phyloP scores from a whole-genome alignment of 176 grass and related monocot species.

The Paspalum notatum region DNA sequence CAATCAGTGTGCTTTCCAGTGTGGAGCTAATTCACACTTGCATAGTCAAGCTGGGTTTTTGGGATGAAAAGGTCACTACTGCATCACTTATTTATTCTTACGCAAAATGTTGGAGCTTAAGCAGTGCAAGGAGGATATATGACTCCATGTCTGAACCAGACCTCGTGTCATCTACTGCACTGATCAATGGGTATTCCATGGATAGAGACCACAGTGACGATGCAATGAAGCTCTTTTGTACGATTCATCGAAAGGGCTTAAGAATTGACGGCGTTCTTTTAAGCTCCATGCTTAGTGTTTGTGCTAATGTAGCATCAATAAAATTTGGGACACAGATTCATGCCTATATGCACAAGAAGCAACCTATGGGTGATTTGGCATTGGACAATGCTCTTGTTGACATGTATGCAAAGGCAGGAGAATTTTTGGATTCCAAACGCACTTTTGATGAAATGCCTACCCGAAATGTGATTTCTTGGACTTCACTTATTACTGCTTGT shows the following conservation, averaged over 20 bases:
- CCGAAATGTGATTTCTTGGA: constrained; percentile 91
- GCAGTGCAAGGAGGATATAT: constrained; percentile 55
- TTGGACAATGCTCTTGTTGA: constrained; percentile 81
- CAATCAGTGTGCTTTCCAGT: constrained; percentile 34
- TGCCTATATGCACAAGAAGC: constrained; percentile 59
- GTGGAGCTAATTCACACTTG: constrained; percentile 61
- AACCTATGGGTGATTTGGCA: constrained; percentile 52
- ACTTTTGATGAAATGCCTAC: constrained; percentile 81
- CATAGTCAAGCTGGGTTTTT: constrained; percentile 69
- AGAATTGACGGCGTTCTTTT: constrained; percentile 66
- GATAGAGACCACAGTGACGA: constrained; percentile 55
- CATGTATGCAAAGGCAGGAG: constrained; percentile 87
- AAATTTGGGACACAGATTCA: constrained; percentile 77
- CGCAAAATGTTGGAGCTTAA: constrained; percentile 68
- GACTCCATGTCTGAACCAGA: constrained; percentile 58
- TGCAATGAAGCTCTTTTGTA: constrained; percentile 65
- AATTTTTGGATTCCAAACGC: constrained; percentile 54
- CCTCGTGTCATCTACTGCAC: constrained; percentile 66
- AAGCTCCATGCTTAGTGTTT: constrained; percentile 65
- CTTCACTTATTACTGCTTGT: constrained; percentile 77
- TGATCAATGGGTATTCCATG: constrained; percentile 71
- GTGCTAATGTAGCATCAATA: constrained; percentile 65
- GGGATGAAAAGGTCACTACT: constrained; percentile 46
- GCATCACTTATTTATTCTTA: constrained; percentile 78
- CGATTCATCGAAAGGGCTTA: constrained; percentile 47